Evolutionary conservation across 1,284 basidiomycete species (phyloP).

Genomic region (Cutaneotrichosporon cyanovorans): DNA sequence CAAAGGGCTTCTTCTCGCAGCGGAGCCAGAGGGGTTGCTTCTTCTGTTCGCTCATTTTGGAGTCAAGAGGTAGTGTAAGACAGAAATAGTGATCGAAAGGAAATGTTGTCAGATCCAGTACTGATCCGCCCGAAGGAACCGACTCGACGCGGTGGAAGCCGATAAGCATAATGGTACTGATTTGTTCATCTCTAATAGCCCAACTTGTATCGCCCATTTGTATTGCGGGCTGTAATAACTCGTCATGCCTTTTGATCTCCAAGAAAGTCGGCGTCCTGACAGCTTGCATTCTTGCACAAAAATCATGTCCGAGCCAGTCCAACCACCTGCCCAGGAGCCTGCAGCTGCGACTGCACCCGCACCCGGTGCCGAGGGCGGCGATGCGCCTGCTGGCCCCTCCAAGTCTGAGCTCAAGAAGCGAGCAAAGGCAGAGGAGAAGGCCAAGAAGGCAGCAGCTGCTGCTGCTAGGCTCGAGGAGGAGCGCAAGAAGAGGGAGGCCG

Average conservation of each 20-base stretch:
- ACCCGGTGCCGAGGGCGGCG: constrained; percentile 12
- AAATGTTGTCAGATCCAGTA: too few species aligned
- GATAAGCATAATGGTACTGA: too few species aligned
- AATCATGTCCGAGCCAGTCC: constrained; percentile 21
- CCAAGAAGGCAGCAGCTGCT: constrained; percentile 77
- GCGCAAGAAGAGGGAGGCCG: constrained; percentile 63
- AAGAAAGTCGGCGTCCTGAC: too few species aligned
- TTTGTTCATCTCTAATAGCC: too few species aligned
- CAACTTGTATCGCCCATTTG: background rate
- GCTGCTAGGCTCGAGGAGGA: constrained; percentile 71
- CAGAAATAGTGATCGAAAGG: too few species aligned
- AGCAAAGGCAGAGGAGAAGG: constrained; percentile 87
- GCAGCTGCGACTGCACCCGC: constrained; percentile 10
- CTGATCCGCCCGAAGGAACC: too few species aligned
- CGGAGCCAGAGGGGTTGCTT: constrained; percentile 66
- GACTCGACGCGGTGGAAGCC: too few species aligned
- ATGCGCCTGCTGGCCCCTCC: constrained; percentile 50
- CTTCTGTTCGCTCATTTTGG: constrained; percentile 19
- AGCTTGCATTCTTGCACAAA: too few species aligned
- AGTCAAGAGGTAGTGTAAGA: background rate
- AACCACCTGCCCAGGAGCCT: constrained; percentile 8
- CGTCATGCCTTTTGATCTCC: too few species aligned
- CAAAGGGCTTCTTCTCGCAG: constrained; percentile 91
- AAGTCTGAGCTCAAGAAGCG: constrained; percentile 92
- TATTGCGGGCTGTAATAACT: too few species aligned